Conservation (phyloP, 257 asterid genomes). For the Solanum ossicruentum region DNA sequence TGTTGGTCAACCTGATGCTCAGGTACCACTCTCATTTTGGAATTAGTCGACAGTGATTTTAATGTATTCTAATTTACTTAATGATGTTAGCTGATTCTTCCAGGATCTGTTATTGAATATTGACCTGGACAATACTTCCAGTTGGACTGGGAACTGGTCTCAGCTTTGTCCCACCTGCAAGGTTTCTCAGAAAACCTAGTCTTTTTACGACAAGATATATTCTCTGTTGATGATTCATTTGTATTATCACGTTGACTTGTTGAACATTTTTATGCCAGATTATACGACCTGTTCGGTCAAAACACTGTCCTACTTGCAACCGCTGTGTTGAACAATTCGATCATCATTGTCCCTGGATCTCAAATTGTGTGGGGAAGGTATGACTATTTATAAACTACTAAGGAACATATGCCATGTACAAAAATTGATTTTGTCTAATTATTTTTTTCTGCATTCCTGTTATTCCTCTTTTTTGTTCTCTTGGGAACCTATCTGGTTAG, state of each 20-base stretch:
- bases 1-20: slow-evolving; percentile 37
- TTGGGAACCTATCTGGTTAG: background rate
- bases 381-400: background rate
- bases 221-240: slow-evolving; percentile 6
- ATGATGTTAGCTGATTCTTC: slow-evolving; percentile 4
- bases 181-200: slow-evolving; percentile 28
- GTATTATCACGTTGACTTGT: background rate
- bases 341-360: slow-evolving; percentile 99
- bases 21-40: slow-evolving; percentile 31
- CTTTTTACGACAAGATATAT: slow-evolving; percentile 5
- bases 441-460: background rate
- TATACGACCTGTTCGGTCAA: slow-evolving; percentile 90
- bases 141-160: slow-evolving; percentile 91
- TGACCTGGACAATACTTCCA: slow-evolving; percentile 50
- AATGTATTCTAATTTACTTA: background rate
- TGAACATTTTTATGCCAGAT: slow-evolving; percentile 35
- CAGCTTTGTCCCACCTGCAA: slow-evolving; percentile 99
- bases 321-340: slow-evolving; percentile 97
- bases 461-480: background rate
- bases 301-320: slow-evolving; percentile 87
- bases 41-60: background rate
- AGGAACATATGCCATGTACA: background rate
- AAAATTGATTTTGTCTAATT: background rate
- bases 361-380: slow-evolving; percentile 99
- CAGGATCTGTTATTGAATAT: slow-evolving; percentile 79